A percentile compares a stretch with the other conserved stretches of the same genome.
These are phyloP conservation scores for Saccharomyces eubayanus DNA, from an alignment of 805 yeast species.

Conservation along the genomic window DNA sequence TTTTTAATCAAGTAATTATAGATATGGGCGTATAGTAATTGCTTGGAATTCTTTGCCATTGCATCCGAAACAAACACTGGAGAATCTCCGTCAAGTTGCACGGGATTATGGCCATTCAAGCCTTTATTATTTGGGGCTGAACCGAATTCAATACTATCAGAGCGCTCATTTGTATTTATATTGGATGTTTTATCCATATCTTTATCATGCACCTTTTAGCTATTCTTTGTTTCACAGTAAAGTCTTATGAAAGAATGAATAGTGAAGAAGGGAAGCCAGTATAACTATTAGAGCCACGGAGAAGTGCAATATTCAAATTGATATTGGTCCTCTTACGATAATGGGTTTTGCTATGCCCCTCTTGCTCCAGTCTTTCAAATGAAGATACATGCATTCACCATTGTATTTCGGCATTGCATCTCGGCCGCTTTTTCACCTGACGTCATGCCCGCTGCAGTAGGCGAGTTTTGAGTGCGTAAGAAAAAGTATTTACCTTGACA, in stretches of 20 bases:
- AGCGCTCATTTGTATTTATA: background rate
- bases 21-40: constrained; percentile 44
- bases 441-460: background rate
- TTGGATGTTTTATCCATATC: background rate
- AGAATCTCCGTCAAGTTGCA: background rate
- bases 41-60: constrained; percentile 41
- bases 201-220: background rate
- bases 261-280: background rate
- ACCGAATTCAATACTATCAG: background rate
- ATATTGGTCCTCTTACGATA: background rate
- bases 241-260: background rate
- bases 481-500: background rate
- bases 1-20: constrained; percentile 43
- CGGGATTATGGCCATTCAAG: background rate
- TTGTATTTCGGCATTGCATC: background rate
- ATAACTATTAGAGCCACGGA: background rate
- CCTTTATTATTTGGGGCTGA: background rate
- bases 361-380: background rate
- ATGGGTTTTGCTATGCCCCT: background rate
- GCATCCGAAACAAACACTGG: constrained; percentile 36
- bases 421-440: background rate
- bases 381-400: background rate
- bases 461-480: background rate
- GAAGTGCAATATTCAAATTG: background rate
- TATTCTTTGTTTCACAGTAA: background rate